A percentile compares a stretch with the other conserved stretches of the same genome.
Conservation (phyloP, 2,329 filamentous ascomycete genomes). For the Apiospora aurea region DNA sequence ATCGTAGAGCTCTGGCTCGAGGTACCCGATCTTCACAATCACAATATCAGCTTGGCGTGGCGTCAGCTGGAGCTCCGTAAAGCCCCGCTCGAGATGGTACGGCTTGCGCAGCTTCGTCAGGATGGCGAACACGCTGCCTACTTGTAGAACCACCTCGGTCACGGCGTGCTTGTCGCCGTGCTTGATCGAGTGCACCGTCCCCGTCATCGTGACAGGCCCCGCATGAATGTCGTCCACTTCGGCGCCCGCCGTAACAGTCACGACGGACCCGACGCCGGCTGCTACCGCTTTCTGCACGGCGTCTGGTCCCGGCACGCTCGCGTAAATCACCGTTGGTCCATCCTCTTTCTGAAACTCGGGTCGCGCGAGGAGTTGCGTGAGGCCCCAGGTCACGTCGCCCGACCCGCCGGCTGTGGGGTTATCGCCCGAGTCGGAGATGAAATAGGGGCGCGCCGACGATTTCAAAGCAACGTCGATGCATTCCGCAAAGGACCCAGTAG, state of each 20-base stretch:
- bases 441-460: conserved; percentile 51
- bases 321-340: conserved; percentile 56
- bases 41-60: conserved; percentile 57
- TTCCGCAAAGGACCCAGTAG: conserved; percentile 53
- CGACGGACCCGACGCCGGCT: conserved; percentile 53
- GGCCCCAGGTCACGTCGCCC: conserved; percentile 60
- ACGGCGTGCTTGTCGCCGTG: conserved; percentile 56
- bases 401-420: conserved; percentile 63
- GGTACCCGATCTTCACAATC: conserved; percentile 63
- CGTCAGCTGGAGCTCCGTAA: conserved; percentile 53
- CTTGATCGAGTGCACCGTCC: conserved; percentile 54
- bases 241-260: conserved; percentile 60
- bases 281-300: conserved; percentile 50
- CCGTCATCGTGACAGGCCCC: conserved; percentile 55
- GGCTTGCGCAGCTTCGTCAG: conserved; percentile 51
- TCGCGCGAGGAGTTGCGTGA: conserved; percentile 52
- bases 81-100: conserved; percentile 58
- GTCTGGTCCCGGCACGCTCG: conserved; percentile 56
- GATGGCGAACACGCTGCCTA: conserved; percentile 59
- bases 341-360: conserved; percentile 50
- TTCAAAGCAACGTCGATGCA: conserved; percentile 54
- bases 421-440: conserved; percentile 63
- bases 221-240: conserved; percentile 56
- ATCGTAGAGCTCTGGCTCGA: conserved; percentile 60
- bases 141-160: conserved; percentile 56